A percentile compares a stretch with the other conserved stretches of the same genome.
Conservation (phyloP, 345 rosid genomes). For the Lenwebbia sp. region DNA sequence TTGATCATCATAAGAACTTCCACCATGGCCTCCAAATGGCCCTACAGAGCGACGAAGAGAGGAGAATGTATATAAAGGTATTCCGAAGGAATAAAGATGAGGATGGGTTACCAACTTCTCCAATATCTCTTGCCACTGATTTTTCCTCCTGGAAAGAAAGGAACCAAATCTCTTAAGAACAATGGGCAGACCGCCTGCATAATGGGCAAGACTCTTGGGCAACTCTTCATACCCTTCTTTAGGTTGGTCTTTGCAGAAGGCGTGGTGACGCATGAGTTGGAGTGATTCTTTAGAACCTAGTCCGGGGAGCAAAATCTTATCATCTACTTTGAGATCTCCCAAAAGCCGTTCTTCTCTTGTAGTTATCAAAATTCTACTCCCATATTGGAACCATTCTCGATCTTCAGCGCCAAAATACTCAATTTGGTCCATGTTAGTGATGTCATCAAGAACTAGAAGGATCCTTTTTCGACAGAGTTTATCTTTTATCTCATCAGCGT, state of each 20-base stretch:
- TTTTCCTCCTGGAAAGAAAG: neutral
- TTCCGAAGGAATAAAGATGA: neutral
- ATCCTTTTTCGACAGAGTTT: neutral
- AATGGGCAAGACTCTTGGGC: neutral
- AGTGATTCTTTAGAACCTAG: neutral
- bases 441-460: neutral
- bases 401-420: neutral
- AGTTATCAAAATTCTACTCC: slow-evolving; percentile 1
- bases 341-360: neutral
- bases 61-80: neutral
- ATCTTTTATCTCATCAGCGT: neutral
- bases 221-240: neutral
- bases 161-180: neutral
- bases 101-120: neutral
- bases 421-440: neutral
- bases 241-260: neutral
- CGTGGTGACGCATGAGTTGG: neutral
- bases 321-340: neutral
- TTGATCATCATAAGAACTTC: neutral
- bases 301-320: neutral
- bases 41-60: neutral
- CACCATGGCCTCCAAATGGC: neutral
- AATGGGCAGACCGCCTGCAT: neutral
- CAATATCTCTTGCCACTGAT: neutral
- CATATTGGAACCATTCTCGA: neutral